Conservation (phyloP, 805 yeast genomes). For the Suhomyces emberorum region DNA sequence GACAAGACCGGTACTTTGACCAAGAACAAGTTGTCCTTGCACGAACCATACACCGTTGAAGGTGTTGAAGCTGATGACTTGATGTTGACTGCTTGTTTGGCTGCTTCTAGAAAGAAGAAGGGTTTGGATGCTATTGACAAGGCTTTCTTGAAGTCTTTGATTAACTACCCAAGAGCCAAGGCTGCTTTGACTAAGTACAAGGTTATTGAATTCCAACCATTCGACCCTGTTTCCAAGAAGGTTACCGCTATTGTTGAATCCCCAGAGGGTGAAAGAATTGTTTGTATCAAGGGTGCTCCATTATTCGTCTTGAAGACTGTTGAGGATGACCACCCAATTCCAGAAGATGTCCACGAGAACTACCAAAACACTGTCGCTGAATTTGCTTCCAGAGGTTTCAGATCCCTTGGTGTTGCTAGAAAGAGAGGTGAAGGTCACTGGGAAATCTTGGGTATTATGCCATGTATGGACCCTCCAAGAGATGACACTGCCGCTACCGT, state of each 20-base stretch:
- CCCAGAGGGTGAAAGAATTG: conserved; percentile 91
- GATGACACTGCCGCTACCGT: conserved; percentile 96
- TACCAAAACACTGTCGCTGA: conserved; percentile 97
- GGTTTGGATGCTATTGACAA: conserved; percentile 97
- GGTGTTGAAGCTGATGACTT: conserved; percentile 95
- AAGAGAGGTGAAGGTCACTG: conserved; percentile 98
- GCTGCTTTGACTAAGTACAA: conserved; percentile 89
- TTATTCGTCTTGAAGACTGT: conserved; percentile 94
- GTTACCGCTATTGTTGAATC: conserved; percentile 94
- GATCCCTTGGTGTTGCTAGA: conserved; percentile 98
- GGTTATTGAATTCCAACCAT: conserved; percentile 93
- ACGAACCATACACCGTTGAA: conserved; percentile 96
- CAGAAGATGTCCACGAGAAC: conserved; percentile 90
- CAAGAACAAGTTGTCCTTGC: conserved; percentile 92
- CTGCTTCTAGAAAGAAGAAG: conserved; percentile 97
- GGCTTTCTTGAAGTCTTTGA: conserved; percentile 92
- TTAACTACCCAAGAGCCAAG: conserved; percentile 87
- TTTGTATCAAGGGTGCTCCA: conserved; percentile 98
- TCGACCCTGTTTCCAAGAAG: conserved; percentile 96
- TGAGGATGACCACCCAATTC: conserved; percentile 94
- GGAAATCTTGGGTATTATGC: conserved; percentile 97
- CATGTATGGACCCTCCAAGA: conserved; percentile 99
- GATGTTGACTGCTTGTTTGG: conserved; percentile 96
- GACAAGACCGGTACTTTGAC: conserved; percentile 98
- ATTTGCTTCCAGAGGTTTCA: conserved; percentile 97